Conservation (phyloP, 2,329 filamentous ascomycete species). For the Aspergillus texensis region DNA sequence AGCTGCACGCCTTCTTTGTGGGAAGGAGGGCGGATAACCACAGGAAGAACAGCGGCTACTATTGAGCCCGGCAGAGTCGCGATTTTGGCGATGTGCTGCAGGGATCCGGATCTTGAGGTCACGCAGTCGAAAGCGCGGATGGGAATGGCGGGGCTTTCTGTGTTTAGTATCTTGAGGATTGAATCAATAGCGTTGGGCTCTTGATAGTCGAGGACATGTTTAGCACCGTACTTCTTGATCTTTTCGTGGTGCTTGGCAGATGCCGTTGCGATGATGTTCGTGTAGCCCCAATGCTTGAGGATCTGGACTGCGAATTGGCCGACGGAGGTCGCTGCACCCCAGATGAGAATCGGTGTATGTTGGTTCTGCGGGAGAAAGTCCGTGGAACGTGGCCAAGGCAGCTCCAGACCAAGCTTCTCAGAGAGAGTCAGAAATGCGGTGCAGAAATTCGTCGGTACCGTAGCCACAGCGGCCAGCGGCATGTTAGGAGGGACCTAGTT, state of each 20-base stretch:
- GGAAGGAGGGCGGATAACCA: not conserved
- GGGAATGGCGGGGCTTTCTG: not conserved
- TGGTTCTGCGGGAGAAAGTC: not conserved
- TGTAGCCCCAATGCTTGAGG: not conserved
- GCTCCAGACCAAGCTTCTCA: not conserved
- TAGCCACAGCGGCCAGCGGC: not conserved
- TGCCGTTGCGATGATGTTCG: not conserved
- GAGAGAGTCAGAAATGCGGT: not conserved
- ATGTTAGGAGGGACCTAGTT: not conserved
- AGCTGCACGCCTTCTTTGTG: not conserved
- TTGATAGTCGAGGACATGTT: not conserved
- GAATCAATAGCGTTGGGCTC: not conserved
- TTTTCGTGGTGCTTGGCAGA: not conserved
- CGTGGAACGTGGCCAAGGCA: not conserved
- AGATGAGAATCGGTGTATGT: not conserved
- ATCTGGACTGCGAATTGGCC: not conserved
- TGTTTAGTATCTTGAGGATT: not conserved
- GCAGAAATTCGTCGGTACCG: not conserved
- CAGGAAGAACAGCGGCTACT: not conserved
- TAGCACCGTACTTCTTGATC: not conserved
- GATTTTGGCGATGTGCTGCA: not conserved
- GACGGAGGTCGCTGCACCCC: not conserved
- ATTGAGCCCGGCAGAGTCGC: not conserved
- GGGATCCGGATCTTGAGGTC: not conserved
- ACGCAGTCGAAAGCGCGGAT: not conserved